These are phyloP conservation scores for Scutellaria minor DNA, from an alignment of 257 asterid genomes.

Conservation along the genomic window DNA sequence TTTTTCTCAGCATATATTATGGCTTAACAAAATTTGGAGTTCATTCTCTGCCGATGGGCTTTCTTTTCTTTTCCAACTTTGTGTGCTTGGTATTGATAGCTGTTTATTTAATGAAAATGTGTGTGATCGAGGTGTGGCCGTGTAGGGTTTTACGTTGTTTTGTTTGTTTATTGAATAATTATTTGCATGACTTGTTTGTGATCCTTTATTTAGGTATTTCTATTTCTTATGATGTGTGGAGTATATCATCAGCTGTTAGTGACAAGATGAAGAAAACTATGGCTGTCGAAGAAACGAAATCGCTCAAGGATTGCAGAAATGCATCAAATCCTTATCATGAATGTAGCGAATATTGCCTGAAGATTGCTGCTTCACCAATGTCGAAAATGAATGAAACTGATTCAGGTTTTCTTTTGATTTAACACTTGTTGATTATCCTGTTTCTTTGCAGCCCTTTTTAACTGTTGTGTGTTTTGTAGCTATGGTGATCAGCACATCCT, in stretches of 20 bases:
- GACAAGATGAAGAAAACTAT: background rate
- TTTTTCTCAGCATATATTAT: too few species aligned
- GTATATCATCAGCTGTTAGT: too few species aligned
- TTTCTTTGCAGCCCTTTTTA: background rate
- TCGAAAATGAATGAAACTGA: background rate
- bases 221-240: background rate
- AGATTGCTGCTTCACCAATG: constrained; percentile 43
- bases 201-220: background rate
- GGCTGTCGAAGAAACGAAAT: too few species aligned
- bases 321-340: constrained; percentile 71
- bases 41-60: too few species aligned
- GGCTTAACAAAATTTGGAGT: too few species aligned
- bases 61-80: too few species aligned
- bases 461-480: background rate
- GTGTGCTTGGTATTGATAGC: too few species aligned
- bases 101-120: too few species aligned
- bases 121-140: too few species aligned
- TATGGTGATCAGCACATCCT: background rate
- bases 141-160: too few species aligned
- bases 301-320: constrained; percentile 39
- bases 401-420: background rate
- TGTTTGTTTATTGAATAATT: too few species aligned
- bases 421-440: background rate
- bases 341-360: constrained; percentile 71
- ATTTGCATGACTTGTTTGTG: background rate